Evolutionary conservation across 352 stramenopile genomes (phyloP).

Genomic region (Globisporangium alternatum): DNA sequence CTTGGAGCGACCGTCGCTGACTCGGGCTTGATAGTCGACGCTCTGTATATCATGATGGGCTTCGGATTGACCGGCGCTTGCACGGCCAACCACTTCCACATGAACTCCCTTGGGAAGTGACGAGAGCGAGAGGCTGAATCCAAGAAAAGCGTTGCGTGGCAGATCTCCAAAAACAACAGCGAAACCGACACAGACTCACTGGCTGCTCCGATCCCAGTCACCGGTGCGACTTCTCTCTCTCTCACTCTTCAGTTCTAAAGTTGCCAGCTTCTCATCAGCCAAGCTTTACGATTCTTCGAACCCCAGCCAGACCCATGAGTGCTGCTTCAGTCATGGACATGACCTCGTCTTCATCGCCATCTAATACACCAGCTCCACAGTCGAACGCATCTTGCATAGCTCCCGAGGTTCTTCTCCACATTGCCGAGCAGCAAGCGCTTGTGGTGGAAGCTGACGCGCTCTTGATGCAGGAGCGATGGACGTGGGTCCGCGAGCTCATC

Average conservation of each 20-base stretch:
- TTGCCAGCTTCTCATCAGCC: not conserved
- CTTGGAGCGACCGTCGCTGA: too few relatives aligned
- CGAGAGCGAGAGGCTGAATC: not conserved
- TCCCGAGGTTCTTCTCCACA: not conserved
- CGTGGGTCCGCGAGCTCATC: constrained; percentile 8
- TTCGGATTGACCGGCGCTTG: too few relatives aligned
- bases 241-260: not conserved
- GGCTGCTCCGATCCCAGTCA: not conserved
- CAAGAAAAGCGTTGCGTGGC: not conserved
- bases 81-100: too few relatives aligned
- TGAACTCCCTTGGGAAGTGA: too few relatives aligned
- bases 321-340: not conserved
- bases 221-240: too few relatives aligned
- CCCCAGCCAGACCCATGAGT: not conserved
- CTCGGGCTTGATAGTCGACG: too few relatives aligned
- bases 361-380: not conserved
- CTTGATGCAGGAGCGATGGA: constrained; percentile 8
- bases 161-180: not conserved
- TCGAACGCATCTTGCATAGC: not conserved
- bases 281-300: not conserved
- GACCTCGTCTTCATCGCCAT: not conserved
- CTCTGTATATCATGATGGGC: too few relatives aligned
- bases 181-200: not conserved
- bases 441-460: constrained; percentile 4
- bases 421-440: not conserved